Evolutionary conservation across 2,329 filamentous ascomycete species (phyloP).

Genomic region (Microdochium nivale): DNA sequence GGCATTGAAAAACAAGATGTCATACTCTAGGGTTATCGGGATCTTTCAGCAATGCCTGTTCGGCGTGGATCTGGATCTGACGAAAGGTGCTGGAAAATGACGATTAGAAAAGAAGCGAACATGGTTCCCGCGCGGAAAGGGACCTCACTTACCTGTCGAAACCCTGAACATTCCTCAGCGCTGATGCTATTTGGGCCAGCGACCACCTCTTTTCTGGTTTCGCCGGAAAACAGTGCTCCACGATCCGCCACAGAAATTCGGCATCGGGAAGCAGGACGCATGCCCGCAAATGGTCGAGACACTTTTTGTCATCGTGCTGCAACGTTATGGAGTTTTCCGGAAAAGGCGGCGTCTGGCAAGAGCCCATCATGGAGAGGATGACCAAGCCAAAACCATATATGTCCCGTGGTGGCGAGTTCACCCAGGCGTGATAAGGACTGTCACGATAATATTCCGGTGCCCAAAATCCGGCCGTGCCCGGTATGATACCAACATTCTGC

Average conservation of each 20-base stretch:
- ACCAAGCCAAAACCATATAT: neutral
- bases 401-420: neutral
- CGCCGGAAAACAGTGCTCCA: neutral
- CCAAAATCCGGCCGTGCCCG: neutral
- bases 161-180: neutral
- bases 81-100: neutral
- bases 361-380: neutral
- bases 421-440: neutral
- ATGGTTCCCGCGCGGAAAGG: neutral
- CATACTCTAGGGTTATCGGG: neutral
- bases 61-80: neutral
- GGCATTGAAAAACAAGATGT: neutral
- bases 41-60: neutral
- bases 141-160: neutral
- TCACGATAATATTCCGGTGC: neutral
- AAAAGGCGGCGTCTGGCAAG: neutral
- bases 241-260: neutral
- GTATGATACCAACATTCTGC: neutral
- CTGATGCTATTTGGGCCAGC: neutral
- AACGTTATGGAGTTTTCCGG: neutral
- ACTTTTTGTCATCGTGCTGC: neutral
- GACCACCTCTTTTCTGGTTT: neutral
- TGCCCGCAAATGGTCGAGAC: neutral
- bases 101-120: neutral
- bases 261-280: neutral